Conservation (phyloP, 495 filamentous ascomycete genomes). For the Trichodelitschia bisporula region DNA sequence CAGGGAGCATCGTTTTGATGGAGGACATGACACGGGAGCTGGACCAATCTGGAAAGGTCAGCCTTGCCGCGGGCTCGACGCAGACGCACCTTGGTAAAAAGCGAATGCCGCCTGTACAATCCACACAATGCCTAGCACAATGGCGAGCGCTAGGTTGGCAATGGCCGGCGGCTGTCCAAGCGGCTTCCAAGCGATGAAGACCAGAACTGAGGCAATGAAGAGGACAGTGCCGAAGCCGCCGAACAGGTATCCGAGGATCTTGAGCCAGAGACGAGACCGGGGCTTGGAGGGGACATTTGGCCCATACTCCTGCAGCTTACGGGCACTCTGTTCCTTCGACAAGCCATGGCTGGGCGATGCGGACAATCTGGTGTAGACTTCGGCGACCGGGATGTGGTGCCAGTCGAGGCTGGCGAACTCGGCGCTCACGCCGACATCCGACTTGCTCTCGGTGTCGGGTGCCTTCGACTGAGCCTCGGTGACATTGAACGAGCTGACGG, state of each 20-base stretch:
- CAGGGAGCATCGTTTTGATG: constrained; percentile 31
- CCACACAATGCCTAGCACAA: constrained; percentile 38
- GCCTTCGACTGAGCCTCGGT: constrained; percentile 22
- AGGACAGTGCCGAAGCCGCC: constrained; percentile 45
- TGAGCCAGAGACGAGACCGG: constrained; percentile 26
- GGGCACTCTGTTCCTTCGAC: constrained; percentile 21
- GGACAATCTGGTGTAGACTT: constrained; percentile 27
- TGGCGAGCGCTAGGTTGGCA: constrained; percentile 41
- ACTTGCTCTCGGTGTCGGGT: constrained; percentile 11
- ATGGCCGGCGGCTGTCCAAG: constrained; percentile 36
- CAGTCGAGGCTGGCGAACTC: constrained; percentile 22
- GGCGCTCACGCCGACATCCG: constrained; percentile 21
- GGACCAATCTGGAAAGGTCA: constrained; percentile 10
- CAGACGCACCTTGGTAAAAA: constrained; percentile 6
- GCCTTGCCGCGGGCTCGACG: background rate
- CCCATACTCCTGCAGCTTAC: constrained; percentile 28
- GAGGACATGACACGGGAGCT: constrained; percentile 15
- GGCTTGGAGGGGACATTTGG: constrained; percentile 34
- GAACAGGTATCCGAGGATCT: constrained; percentile 43
- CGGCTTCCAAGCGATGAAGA: constrained; percentile 46
- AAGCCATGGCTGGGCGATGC: constrained; percentile 25
- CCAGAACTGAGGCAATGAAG: constrained; percentile 32
- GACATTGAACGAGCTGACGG: constrained; percentile 21
- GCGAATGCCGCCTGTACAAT: constrained; percentile 40
- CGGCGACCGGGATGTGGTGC: constrained; percentile 28